These are phyloP conservation scores for Aspergillus quadricinctus DNA, from an alignment of 2,329 filamentous ascomycete species.

Conservation along the genomic window DNA sequence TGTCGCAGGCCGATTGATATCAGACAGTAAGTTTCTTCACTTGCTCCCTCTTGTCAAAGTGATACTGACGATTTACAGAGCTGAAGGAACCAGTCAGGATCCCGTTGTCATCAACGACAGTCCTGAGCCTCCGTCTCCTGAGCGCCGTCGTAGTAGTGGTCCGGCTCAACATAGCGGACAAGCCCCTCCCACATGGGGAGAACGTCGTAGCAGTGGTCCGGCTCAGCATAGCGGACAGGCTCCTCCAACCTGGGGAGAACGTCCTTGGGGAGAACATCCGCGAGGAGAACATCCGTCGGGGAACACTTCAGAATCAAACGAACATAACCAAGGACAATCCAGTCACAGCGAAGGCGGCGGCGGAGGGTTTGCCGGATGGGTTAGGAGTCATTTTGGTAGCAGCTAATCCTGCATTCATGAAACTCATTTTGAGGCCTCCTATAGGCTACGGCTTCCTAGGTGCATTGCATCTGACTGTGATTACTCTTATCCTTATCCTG, in stretches of 20 bases:
- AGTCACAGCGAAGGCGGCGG: constrained; percentile 11
- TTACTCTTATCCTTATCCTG: neutral
- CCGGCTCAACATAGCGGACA: constrained; percentile 2
- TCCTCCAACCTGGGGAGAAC: neutral
- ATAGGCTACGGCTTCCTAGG: neutral
- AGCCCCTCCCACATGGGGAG: neutral
- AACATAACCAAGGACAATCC: constrained; percentile 3
- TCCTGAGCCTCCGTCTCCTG: constrained; percentile 7
- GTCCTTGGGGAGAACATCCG: no score
- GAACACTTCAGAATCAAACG: neutral
- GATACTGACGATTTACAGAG: constrained; percentile 8
- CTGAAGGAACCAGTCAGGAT: constrained; percentile 13
- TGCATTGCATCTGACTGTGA: neutral
- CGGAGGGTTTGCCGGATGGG: constrained; percentile 20
- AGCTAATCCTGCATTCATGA: constrained; percentile 4
- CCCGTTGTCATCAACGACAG: constrained; percentile 16
- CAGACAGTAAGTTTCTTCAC: constrained; percentile 21
- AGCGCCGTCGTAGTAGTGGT: constrained; percentile 7
- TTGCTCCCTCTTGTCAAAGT: constrained; percentile 7
- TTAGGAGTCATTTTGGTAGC: constrained; percentile 24
- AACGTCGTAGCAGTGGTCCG: neutral
- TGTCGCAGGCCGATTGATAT: constrained; percentile 39
- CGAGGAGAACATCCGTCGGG: neutral
- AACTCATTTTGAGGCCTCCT: neutral
- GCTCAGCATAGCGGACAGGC: constrained; percentile 1